Conservation (phyloP, 2,329 filamentous ascomycete genomes). For the Coleophoma crateriformis region DNA sequence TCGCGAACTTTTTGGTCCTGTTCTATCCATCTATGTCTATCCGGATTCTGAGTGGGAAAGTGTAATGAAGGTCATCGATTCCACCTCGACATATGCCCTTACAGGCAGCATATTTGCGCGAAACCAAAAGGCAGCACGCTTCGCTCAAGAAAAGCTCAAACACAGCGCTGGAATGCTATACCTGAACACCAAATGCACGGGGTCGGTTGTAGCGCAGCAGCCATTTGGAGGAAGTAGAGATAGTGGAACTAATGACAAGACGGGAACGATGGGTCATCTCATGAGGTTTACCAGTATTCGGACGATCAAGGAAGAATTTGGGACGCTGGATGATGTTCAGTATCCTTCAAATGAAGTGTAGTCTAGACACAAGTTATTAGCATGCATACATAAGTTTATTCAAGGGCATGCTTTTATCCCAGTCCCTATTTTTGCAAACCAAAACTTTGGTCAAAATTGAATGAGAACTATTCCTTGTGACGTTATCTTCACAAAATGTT, state of each 20-base stretch:
- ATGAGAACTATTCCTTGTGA: too few relatives aligned
- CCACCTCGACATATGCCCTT: constrained; percentile 67
- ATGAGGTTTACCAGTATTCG: constrained; percentile 58
- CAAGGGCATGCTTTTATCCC: too few relatives aligned
- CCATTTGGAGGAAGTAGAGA: constrained; percentile 62
- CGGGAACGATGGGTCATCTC: constrained; percentile 55
- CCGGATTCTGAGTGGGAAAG: constrained; percentile 59
- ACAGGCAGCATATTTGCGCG: constrained; percentile 69
- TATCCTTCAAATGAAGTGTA: constrained; percentile 57
- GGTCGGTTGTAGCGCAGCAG: constrained; percentile 65
- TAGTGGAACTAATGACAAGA: constrained; percentile 67
- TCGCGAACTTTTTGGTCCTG: constrained; percentile 74
- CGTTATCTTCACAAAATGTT: too few relatives aligned
- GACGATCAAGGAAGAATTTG: constrained; percentile 69
- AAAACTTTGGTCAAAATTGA: too few relatives aligned
- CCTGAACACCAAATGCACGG: constrained; percentile 74
- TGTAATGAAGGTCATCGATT: constrained; percentile 58
- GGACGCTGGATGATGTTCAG: constrained; percentile 50
- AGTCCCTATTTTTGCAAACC: too few relatives aligned
- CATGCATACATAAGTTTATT: too few relatives aligned
- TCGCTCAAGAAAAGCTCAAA: constrained; percentile 62
- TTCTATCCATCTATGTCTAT: constrained; percentile 70
- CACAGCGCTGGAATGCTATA: constrained; percentile 76
- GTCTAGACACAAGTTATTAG: background rate
- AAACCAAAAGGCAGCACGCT: constrained; percentile 57